Percentiles rank a stretch among this genome's conserved stretches.
These are phyloP conservation scores for Phyllosticta capitalensis DNA, from an alignment of 2,329 filamentous ascomycete species.

Conservation along the genomic window DNA sequence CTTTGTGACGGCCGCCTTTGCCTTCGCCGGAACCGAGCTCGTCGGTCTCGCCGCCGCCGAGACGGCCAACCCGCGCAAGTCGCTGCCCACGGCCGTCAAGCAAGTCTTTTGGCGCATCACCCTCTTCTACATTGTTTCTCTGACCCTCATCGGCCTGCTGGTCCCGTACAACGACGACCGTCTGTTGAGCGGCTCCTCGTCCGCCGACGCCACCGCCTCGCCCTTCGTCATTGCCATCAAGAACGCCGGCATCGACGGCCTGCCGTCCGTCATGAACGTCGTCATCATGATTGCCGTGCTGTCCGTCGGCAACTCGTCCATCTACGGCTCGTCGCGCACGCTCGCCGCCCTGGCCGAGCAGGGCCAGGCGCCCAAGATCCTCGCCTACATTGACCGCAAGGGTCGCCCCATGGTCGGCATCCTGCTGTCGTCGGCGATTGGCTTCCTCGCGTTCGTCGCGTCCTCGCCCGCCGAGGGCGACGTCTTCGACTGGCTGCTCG, in stretches of 20 bases:
- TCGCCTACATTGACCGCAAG: conserved; percentile 52
- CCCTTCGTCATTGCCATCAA: conserved; percentile 91
- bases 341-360: conserved; percentile 85
- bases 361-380: conserved; percentile 44
- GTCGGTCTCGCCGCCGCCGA: conserved; percentile 72
- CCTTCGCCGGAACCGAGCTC: conserved; percentile 68
- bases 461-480: conserved; percentile 62
- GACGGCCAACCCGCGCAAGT: conserved; percentile 70
- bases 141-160: conserved; percentile 71
- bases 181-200: conserved; percentile 50
- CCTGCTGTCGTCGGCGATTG: conserved; percentile 44
- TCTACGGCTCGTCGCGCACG: conserved; percentile 86
- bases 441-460: conserved; percentile 56
- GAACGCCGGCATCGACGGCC: conserved; percentile 68
- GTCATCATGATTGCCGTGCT: conserved; percentile 86
- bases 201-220: conserved; percentile 64
- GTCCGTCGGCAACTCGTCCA: conserved; percentile 82
- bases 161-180: conserved; percentile 61
- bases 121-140: conserved; percentile 73
- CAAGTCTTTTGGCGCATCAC: conserved; percentile 94
- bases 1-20: conserved; percentile 66
- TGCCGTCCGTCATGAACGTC: conserved; percentile 88
- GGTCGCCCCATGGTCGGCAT: conserved; percentile 52
- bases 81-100: conserved; percentile 80
- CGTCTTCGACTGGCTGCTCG: conserved; percentile 72